Base-by-base conservation (phyloP, 805 yeast species). In the Nakazawaea holstii region DNA sequence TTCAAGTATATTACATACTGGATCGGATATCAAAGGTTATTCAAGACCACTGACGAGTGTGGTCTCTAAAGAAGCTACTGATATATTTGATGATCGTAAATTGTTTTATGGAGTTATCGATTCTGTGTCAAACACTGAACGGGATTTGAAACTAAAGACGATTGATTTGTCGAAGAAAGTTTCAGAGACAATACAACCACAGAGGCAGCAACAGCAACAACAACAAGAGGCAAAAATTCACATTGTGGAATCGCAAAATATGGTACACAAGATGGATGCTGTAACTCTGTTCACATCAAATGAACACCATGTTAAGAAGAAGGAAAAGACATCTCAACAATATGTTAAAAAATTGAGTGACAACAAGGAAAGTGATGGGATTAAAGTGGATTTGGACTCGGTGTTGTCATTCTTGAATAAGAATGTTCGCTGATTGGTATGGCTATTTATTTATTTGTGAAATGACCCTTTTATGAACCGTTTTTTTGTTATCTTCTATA, bases 341-440 rank as follows among this genome's bases (percentile, higher is more conserved):
- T 39, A 39, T 15, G 42, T 39, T 8, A 39, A 15, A 14, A 39
- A 39, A 30, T 30, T 39, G 27, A 39, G 27, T 11, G 42, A 39
- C 26, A 29, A 43, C 5, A 36, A 36, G 9, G 32, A 17, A 10
- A 14, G 17, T 14, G 17, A 33, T 15, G 37, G 27, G 5, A 35
- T 46, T 13, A 40, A 39, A 15, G 45, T 46, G 26, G 49, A 46
- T 35, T 30, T 46, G 26, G 49, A 46, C 28, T 46, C 49, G 15
- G 49, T 46, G 7, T 46, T 46, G 37, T 46, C 49, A 5, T 46
- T 46, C n/a, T 46, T 46, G 32, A 46, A 46, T 32, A 46, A 46
- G 32, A 46, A 46, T 15, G 41, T 46, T 5, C 33, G 49, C 11
- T 46, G 27, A 46, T 14, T 8, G 4, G 14, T 13, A 30, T 30